These are phyloP conservation scores for Delphinella strobiligena DNA, from an alignment of 2,329 filamentous ascomycete species.

Conservation along the genomic window DNA sequence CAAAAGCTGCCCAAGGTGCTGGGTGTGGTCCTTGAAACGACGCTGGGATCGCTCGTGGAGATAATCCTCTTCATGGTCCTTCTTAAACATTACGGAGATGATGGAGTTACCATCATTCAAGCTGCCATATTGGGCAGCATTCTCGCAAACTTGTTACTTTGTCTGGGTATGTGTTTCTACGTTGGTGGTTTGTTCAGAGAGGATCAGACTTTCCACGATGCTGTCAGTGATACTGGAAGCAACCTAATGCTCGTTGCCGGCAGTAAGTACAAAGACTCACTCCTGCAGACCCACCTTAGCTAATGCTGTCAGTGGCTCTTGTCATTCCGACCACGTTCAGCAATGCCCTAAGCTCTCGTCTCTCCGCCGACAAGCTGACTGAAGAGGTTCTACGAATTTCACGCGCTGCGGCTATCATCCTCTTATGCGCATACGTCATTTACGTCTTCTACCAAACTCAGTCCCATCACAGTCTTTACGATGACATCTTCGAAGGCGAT, in stretches of 20 bases:
- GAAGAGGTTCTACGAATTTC: constrained; percentile 52
- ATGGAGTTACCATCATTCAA: constrained; percentile 48
- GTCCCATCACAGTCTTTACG: constrained; percentile 67
- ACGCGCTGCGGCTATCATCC: constrained; percentile 56
- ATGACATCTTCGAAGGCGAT: constrained; percentile 60
- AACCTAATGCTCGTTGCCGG: constrained; percentile 67
- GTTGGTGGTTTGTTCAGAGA: constrained; percentile 58
- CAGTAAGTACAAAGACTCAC: background rate
- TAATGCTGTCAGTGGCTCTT: constrained; percentile 26
- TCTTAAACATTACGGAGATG: constrained; percentile 18
- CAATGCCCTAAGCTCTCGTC: constrained; percentile 21
- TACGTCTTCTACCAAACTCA: constrained; percentile 61
- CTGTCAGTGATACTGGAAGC: constrained; percentile 67
- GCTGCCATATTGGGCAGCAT: constrained; percentile 75
- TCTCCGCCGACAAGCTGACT: constrained; percentile 25
- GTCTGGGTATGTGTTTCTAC: constrained; percentile 72
- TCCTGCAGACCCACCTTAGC: background rate
- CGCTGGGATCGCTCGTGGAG: constrained; percentile 61
- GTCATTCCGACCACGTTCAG: constrained; percentile 43
- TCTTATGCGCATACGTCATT: constrained; percentile 53
- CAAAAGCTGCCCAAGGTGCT: constrained; percentile 64
- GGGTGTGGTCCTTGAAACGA: constrained; percentile 43
- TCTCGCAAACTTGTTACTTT: constrained; percentile 68
- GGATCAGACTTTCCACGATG: constrained; percentile 60
- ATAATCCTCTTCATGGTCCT: constrained; percentile 72